phyloP scores from a whole-genome alignment of 257 asterid genomes.

The Penstemon davidsonii region DNA sequence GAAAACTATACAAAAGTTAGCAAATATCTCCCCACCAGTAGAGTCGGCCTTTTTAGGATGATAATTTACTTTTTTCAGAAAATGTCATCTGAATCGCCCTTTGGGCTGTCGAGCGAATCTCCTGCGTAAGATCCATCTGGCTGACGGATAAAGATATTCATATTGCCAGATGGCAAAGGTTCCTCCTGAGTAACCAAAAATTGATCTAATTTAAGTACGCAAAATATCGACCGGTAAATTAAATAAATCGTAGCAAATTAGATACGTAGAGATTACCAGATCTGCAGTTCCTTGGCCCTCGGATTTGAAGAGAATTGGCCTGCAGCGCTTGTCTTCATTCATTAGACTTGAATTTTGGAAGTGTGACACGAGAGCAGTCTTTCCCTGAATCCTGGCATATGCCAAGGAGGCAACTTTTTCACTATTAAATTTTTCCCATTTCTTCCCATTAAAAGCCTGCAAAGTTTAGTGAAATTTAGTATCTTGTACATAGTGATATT shows the following conservation, averaged over 20 bases:
- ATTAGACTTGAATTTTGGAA: constrained; percentile 83
- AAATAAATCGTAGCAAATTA: too few species aligned
- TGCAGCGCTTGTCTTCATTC: constrained; percentile 76
- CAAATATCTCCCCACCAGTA: constrained; percentile 30
- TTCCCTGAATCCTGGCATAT: constrained; percentile 82
- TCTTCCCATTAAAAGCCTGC: constrained; percentile 73
- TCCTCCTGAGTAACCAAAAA: constrained; percentile 63
- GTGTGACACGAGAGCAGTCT: constrained; percentile 62
- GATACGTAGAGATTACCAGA: constrained; percentile 33
- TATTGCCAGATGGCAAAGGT: constrained; percentile 55
- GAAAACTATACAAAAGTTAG: constrained; percentile 41
- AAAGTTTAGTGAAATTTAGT: not conserved
- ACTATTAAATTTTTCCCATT: constrained; percentile 83
- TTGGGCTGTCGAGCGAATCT: constrained; percentile 82
- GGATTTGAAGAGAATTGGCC: constrained; percentile 64
- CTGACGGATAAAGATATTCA: constrained; percentile 73
- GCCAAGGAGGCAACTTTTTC: constrained; percentile 81
- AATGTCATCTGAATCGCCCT: constrained; percentile 44
- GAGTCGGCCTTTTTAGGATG: constrained; percentile 5
- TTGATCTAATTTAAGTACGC: too few species aligned
- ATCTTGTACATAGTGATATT: not conserved
- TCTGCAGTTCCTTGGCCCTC: constrained; percentile 38
- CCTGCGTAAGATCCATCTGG: constrained; percentile 85
- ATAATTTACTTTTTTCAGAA: constrained; percentile 29
- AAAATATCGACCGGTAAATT: too few species aligned